Conservation (phyloP, 75 land plant genomes). For the Picea sitchensis region DNA sequence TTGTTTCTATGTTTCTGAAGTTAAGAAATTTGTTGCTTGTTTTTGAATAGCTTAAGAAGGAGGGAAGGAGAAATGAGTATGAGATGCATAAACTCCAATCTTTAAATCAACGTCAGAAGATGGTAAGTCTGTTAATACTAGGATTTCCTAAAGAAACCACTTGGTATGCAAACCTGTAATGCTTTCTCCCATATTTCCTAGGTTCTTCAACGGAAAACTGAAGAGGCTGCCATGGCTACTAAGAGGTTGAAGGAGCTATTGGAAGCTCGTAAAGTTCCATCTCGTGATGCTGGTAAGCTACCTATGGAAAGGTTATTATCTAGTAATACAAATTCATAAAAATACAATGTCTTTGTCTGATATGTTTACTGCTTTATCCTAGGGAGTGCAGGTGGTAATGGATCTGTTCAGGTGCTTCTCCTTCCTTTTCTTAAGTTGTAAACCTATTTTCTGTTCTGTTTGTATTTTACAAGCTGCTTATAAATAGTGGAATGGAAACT, state of each 20-base stretch:
- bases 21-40: neutral
- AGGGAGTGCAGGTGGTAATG: neutral
- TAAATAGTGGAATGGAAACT: neutral
- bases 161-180: neutral
- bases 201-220: conserved; percentile 98
- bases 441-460: neutral
- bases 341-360: neutral
- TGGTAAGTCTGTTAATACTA: conserved; percentile 39
- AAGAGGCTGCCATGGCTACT: conserved; percentile 88
- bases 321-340: neutral
- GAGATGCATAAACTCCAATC: conserved; percentile 99
- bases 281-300: conserved; percentile 39
- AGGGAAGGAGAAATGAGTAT: conserved; percentile 91
- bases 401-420: conserved; percentile 6
- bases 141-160: neutral
- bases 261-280: conserved; percentile 65
- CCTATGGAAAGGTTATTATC: neutral
- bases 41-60: conserved; percentile 80
- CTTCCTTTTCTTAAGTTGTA: neutral
- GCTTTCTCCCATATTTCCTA: conserved; percentile 8
- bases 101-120: conserved; percentile 87
- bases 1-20: too few species aligned
- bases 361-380: neutral
- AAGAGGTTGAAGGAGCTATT: conserved; percentile 87
- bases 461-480: neutral